These are phyloP conservation scores for Orbilia brochopaga DNA, from an alignment of 2,329 filamentous ascomycete genomes.

Conservation along the genomic window DNA sequence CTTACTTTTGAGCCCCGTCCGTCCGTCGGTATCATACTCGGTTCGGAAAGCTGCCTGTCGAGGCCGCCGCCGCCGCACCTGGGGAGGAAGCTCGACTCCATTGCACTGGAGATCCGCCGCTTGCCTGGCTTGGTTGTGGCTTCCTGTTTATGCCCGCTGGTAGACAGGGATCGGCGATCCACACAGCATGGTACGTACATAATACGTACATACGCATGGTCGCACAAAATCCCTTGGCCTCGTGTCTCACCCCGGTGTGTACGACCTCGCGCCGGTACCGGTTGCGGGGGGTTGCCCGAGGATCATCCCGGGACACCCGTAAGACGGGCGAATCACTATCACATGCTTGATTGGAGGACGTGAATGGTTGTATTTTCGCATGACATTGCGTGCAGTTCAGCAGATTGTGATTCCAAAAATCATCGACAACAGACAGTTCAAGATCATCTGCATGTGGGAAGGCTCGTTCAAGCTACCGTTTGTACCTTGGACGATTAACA, in stretches of 20 bases:
- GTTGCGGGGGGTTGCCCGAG: background rate
- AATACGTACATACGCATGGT: slow-evolving; percentile 22
- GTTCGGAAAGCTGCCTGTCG: no score
- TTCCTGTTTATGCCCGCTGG: slow-evolving; percentile 14
- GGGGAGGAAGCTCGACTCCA: slow-evolving; percentile 3
- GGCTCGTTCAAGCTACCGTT: no score
- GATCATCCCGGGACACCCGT: no score
- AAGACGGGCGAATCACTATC: no score
- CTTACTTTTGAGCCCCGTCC: background rate
- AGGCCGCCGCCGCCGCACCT: no score
- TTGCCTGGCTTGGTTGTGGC: slow-evolving; percentile 10
- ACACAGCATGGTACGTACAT: slow-evolving; percentile 17
- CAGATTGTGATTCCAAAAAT: no score
- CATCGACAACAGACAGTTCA: no score
- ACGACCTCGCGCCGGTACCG: slow-evolving; percentile 13
- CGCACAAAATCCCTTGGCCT: slow-evolving; percentile 49
- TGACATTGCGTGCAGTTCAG: no score
- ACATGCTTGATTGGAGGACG: no score
- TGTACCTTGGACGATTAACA: no score
- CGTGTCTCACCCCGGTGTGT: slow-evolving; percentile 10
- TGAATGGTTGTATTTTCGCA: no score
- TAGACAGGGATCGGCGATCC: slow-evolving; percentile 17
- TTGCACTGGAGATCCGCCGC: background rate
- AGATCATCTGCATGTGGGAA: no score
- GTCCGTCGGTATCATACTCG: background rate